Base-by-base conservation (phyloP, 1,284 basidiomycete genomes). In the Leccinum fuscescens region DNA sequence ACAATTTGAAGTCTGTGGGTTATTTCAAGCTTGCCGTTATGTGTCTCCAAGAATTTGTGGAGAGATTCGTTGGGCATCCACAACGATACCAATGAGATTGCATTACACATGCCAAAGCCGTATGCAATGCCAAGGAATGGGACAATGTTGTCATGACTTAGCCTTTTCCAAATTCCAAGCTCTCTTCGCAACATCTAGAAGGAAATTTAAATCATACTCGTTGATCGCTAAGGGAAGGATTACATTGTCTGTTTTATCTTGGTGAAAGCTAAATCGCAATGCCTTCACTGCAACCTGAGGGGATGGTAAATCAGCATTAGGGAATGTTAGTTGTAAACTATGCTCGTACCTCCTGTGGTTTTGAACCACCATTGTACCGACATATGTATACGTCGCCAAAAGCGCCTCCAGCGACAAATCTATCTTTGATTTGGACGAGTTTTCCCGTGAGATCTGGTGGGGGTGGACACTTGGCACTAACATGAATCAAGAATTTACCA, bases 261-360 rank as follows among this genome's bases (percentile, higher is more conserved):
- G 4, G 4, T 24, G 4, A 3, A 49, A 12, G 7, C 17, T 53
- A 6, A 57, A 59, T 24, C 57, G 55, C 1, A 67, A 55, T 0
- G 56, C 22, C 37, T 69, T 67, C 1, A 69, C 64, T 7, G 64
- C 66, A 3, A 67, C 66, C 61, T 67, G 33, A 24, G 11, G 1
- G 17, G n/a, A 27, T 5, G 22, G 20, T 0, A 39, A n/a, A 44
- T 12, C 14, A 3, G 3, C 4, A 20, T 44, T 6, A 44, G 17
- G 17, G 0, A 31, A 6, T 31, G 8, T 11, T 11, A 4, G 4
- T 11, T 14, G 8, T 35, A 2, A 14, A 27, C 8, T 5, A 20
- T 5, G 4, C 6, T 3, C 46, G 2, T 20, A 64, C 63, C 54
- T 66, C 53, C 20, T 37, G 50, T 6, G 6, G 3, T 17, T n/a